Percentiles rank a stretch among this genome's conserved stretches.
phyloP scores from a whole-genome alignment of 140 eudicot species.

The Senecio squalidus region DNA sequence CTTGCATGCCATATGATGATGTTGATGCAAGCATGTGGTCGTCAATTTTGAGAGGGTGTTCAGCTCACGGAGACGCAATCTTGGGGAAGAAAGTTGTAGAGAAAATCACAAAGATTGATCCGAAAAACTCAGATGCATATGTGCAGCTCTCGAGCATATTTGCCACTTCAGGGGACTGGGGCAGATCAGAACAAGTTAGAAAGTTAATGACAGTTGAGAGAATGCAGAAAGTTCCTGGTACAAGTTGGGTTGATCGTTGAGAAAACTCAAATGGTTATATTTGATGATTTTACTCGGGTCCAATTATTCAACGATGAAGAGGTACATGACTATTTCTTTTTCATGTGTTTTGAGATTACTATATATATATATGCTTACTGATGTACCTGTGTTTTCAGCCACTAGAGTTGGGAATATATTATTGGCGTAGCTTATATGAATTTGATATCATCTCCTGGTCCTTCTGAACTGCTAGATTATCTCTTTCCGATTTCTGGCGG shows the following conservation, averaged over 20 bases:
- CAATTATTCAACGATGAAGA: no score
- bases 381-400: no score
- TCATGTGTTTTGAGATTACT: no score
- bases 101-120: slow-evolving; percentile 48
- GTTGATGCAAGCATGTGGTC: slow-evolving; percentile 83
- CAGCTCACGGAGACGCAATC: slow-evolving; percentile 50
- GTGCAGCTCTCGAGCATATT: slow-evolving; percentile 66
- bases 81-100: slow-evolving; percentile 55
- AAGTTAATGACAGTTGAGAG: slow-evolving; percentile 44
- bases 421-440: slow-evolving; percentile 42
- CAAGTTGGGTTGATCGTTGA: slow-evolving; percentile 13
- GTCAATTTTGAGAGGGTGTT: slow-evolving; percentile 76
- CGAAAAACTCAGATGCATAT: slow-evolving; percentile 56
- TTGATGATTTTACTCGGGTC: no score
- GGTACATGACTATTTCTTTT: no score
- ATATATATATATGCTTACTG: no score
- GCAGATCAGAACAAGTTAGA: slow-evolving; percentile 51
- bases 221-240: slow-evolving; percentile 6
- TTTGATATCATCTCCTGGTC: slow-evolving; percentile 20
- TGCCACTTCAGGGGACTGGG: slow-evolving; percentile 80
- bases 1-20: slow-evolving; percentile 47
- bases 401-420: no score
- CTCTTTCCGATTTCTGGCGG: slow-evolving; percentile 20
- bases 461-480: slow-evolving; percentile 34
- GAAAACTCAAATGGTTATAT: background rate